Evolutionary conservation across 495 filamentous ascomycete species (phyloP).

Genomic region (Tuber brumale): DNA sequence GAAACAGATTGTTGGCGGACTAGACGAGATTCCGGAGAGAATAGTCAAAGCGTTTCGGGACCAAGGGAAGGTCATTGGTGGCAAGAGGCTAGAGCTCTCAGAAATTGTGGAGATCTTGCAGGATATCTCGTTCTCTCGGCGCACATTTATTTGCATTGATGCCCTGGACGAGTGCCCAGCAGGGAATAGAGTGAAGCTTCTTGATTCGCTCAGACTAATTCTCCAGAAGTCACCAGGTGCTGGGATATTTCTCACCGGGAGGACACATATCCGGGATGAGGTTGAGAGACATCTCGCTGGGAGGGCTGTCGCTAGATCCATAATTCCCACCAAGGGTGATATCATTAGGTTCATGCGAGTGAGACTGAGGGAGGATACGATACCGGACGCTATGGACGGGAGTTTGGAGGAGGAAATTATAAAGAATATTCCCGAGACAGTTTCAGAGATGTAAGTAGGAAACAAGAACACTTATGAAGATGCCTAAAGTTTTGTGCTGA

Average conservation of each 20-base stretch:
- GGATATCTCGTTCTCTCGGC: not conserved
- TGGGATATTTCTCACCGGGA: not conserved
- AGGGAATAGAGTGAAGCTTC: not conserved
- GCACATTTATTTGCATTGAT: not conserved
- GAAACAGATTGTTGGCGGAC: not conserved
- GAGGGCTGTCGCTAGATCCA: no score
- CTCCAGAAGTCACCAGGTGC: not conserved
- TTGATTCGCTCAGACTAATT: not conserved
- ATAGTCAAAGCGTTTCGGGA: not conserved
- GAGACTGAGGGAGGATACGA: no score
- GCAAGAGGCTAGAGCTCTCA: not conserved
- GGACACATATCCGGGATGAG: no score
- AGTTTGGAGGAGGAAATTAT: no score
- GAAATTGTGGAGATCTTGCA: not conserved
- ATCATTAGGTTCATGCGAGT: no score
- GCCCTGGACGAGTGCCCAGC: not conserved
- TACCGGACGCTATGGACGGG: no score
- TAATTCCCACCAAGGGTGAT: no score
- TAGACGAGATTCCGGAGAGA: not conserved
- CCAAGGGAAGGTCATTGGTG: not conserved
- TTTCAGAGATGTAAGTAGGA: no score
- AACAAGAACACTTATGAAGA: no score
- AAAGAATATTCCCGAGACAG: no score
- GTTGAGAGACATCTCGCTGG: no score
- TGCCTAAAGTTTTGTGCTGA: no score